Conservation (phyloP, 805 yeast species). For the Yamadazyma takamatsuzukensis region DNA sequence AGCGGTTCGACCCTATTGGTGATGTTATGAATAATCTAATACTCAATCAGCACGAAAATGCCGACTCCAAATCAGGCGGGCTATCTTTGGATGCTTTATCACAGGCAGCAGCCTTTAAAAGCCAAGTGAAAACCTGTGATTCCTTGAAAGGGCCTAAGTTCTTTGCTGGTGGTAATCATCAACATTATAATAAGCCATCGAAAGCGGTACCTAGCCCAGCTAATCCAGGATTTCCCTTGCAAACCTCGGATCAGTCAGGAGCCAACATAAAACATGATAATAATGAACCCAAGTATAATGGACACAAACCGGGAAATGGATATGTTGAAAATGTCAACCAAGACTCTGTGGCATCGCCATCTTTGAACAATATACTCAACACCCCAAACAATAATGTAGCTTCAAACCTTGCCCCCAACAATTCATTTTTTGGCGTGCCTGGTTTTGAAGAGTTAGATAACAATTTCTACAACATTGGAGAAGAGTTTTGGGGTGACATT, state of each 20-base stretch:
- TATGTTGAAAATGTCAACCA: too few species aligned
- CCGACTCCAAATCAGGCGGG: constrained; percentile 2
- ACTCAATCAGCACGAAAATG: neutral
- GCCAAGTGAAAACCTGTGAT: constrained; percentile 9
- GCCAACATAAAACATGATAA: too few species aligned
- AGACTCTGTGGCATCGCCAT: too few species aligned
- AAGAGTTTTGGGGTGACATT: constrained; percentile 69
- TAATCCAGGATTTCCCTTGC: too few species aligned
- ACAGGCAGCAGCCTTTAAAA: constrained; percentile 37
- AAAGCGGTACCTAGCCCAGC: too few species aligned
- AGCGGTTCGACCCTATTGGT: too few species aligned
- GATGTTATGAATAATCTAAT: neutral
- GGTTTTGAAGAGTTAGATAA: constrained; percentile 31
- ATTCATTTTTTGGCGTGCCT: constrained; percentile 6
- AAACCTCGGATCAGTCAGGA: too few species aligned
- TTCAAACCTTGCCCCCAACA: neutral
- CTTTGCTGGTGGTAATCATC: too few species aligned
- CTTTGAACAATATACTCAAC: neutral
- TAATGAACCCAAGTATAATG: too few species aligned
- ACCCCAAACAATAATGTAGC: neutral
- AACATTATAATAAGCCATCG: too few species aligned
- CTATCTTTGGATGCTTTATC: constrained; percentile 37
- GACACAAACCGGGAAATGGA: too few species aligned
- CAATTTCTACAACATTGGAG: constrained; percentile 55
- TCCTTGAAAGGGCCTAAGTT: too few species aligned